Percentiles rank a stretch among this genome's conserved stretches.
These are phyloP conservation scores for Penicillium olsonii DNA, from an alignment of 2,329 filamentous ascomycete species.

Conservation along the genomic window DNA sequence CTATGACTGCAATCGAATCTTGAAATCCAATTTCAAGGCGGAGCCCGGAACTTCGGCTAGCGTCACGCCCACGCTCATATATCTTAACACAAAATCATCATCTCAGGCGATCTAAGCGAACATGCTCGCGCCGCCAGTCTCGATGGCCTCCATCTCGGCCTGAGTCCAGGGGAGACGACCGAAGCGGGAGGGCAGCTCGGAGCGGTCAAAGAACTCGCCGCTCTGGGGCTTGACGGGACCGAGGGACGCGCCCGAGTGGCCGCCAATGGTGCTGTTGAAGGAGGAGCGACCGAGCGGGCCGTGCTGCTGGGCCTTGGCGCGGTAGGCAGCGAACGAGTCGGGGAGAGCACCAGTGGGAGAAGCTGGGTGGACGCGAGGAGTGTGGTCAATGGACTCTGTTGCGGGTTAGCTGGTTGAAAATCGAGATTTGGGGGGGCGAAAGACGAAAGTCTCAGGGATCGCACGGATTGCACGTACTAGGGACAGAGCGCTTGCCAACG, in stretches of 20 bases:
- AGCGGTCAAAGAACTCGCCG: constrained; percentile 84
- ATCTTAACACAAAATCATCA: constrained; percentile 7
- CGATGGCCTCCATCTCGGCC: constrained; percentile 91
- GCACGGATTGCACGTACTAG: constrained; percentile 40
- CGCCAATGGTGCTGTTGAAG: constrained; percentile 54
- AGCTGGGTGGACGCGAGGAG: constrained; percentile 60
- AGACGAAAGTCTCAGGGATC: neutral
- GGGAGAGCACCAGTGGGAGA: constrained; percentile 58
- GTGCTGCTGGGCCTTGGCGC: constrained; percentile 65
- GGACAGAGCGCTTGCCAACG: constrained; percentile 49
- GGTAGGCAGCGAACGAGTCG: constrained; percentile 63
- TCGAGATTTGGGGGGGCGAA: neutral
- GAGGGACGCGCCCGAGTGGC: constrained; percentile 66
- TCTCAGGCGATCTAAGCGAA: constrained; percentile 44
- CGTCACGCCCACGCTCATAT: constrained; percentile 23
- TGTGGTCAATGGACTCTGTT: constrained; percentile 52
- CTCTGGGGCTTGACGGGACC: constrained; percentile 70
- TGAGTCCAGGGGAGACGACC: constrained; percentile 70
- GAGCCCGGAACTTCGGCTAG: constrained; percentile 19
- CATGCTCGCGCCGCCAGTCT: constrained; percentile 82
- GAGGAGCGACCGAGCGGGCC: constrained; percentile 55
- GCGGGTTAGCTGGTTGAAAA: constrained; percentile 16
- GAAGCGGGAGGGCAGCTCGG: constrained; percentile 84
- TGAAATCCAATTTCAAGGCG: neutral
- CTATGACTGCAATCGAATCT: neutral